phyloP scores from a whole-genome alignment of 495 filamentous ascomycete species.

The Xylaria nigripes region DNA sequence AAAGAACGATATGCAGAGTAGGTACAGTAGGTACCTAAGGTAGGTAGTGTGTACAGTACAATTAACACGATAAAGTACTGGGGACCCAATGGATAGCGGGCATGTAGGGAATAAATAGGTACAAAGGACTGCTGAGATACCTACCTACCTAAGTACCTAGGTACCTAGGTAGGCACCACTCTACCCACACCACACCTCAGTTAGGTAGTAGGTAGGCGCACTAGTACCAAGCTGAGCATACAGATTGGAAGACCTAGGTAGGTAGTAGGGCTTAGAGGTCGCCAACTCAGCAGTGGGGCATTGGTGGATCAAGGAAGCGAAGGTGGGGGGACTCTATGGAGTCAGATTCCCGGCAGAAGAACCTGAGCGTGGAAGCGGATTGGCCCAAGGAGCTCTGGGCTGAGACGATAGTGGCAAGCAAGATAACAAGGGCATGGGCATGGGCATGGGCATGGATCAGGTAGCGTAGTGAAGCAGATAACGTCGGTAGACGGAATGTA shows the following conservation, averaged over 20 bases:
- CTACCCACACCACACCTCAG: too few relatives aligned
- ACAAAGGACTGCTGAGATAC: background rate
- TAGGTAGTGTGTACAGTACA: background rate
- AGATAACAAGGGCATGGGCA: conserved; percentile 2
- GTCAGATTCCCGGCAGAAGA: conserved; percentile 12
- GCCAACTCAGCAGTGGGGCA: conserved; percentile 27
- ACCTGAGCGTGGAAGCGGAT: conserved; percentile 17
- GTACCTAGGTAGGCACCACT: background rate
- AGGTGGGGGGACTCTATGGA: conserved; percentile 14
- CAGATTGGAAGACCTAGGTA: background rate
- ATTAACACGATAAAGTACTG: background rate
- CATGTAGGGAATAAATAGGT: background rate
- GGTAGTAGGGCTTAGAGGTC: conserved; percentile 13
- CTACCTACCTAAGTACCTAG: background rate
- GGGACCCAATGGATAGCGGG: background rate
- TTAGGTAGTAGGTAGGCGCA: background rate
- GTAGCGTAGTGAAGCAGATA: background rate
- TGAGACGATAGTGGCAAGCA: conserved; percentile 24
- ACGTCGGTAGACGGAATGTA: background rate
- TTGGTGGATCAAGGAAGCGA: conserved; percentile 8
- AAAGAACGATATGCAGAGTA: background rate
- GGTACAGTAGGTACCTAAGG: background rate
- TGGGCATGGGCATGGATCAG: background rate
- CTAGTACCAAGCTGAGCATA: background rate
- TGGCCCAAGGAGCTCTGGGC: conserved; percentile 23